Evolutionary conservation across 1,284 basidiomycete genomes (phyloP), one percentile per base, ranked within the genome.

Genomic region (Anthracocystis panici-leucophaei): DNA sequence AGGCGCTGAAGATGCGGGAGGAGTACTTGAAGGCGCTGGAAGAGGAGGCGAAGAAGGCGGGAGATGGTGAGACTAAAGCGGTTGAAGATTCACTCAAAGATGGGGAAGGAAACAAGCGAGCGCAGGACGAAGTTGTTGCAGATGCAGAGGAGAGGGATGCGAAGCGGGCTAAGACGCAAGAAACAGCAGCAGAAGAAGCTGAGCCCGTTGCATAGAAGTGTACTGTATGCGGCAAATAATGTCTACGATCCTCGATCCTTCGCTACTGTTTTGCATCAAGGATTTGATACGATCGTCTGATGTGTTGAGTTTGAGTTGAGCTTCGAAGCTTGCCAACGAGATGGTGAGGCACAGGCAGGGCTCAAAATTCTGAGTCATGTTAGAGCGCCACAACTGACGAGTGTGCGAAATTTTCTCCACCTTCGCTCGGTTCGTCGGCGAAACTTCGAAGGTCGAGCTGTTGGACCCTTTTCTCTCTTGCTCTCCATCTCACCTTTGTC

Each of bases 1-100:
- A 65, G 48, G 69, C 74, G 14, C 27, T 72, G 11, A 25, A 65
- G 62, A 62, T 76, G 69, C 57, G 73, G 5, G 49, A 42, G 2
- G 53, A 60, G 49, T 61, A 71, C 20, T 27, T 70, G 25, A 57
- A 21, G 10, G 18, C 5, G 2, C 14, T 54, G 57, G 29, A 50
- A 23, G 44, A 55, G 25, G 55, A 48, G 20, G 25, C 35, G 20
- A 27, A 31, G 38, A 14, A 35, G 12, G 33, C 21, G 3, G 23
- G 23, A n/a, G 35, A 21, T 11, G 21, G 18, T 0, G n/a, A 40
- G 21, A 20, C 18, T 18, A n/a, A 29, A 7, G 31, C 29, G 16
- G 42, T 2, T 0, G 48, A 51, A 12, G 42, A 52, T 5, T 18
- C 10, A 5, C 41, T 18, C 16, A 5, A 38, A 16, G 45, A 20